Percentiles rank a stretch among this genome's conserved stretches.
phyloP scores from a whole-genome alignment of 768 basidiomycete species.

The Mycena olivaceomarginata region DNA sequence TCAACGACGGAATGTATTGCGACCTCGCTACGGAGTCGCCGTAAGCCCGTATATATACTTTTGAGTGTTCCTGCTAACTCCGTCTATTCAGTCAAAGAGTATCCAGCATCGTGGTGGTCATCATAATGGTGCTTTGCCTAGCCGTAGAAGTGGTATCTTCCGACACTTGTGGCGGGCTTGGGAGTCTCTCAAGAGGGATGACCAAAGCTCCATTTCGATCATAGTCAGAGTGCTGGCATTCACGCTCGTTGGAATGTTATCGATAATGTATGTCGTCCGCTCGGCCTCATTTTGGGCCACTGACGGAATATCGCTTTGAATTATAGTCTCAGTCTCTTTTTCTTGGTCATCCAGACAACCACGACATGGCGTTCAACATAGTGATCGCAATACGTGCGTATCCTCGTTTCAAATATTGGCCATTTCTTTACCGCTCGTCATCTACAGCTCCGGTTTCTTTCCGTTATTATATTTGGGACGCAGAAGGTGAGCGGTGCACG shows the following conservation, averaged over 20 bases:
- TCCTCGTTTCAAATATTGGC: neutral
- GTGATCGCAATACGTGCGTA: constrained; percentile 39
- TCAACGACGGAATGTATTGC: constrained; percentile 29
- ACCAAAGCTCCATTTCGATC: constrained; percentile 26
- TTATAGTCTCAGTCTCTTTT: constrained; percentile 37
- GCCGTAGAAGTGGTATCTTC: constrained; percentile 35
- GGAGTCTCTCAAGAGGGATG: constrained; percentile 34
- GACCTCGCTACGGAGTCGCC: neutral
- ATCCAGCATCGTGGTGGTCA: constrained; percentile 28
- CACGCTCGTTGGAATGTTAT: constrained; percentile 42
- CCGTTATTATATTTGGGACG: constrained; percentile 42
- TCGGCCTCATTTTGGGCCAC: neutral
- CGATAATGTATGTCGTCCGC: constrained; percentile 35
- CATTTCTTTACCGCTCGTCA: neutral
- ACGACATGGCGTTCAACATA: constrained; percentile 33
- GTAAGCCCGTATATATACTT: constrained; percentile 12
- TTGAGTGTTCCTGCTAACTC: neutral
- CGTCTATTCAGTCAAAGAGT: constrained; percentile 21
- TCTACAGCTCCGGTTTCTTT: constrained; percentile 39
- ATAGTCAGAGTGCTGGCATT: constrained; percentile 42
- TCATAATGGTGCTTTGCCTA: constrained; percentile 32
- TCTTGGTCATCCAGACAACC: constrained; percentile 10
- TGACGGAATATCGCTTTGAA: neutral
- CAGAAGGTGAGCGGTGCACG: constrained; percentile 27
- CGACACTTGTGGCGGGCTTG: constrained; percentile 37